Base-by-base conservation (phyloP, 2,329 filamentous ascomycete species). In the Fusarium bactridioides region DNA sequence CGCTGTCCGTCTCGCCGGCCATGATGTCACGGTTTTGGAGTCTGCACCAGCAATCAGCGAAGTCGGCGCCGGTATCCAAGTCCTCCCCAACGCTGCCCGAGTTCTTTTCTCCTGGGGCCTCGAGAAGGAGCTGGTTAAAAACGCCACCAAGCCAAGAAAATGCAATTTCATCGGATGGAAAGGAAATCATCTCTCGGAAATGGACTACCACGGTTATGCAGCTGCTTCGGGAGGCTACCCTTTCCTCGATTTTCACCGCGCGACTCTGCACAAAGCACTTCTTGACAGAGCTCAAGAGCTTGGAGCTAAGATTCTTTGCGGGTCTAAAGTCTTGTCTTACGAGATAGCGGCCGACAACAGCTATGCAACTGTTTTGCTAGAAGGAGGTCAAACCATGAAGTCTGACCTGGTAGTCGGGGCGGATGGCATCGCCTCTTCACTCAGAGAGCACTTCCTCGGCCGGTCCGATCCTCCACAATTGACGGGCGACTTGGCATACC, bases 401-500 rank as follows among this genome's bases (percentile, higher is more conserved):
- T 40, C 57, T 25, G 57, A 60, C n/a, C 18, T 61, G 10, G 58
- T 61, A 5, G 58, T 61, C 7, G 58, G 58, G 10, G 58, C 58
- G 10, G 58, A 61, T 31, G 58, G 58, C 2, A 61, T 61, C 21
- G 38, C 58, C 10, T 61, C 58, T 19, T 41, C 58, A 2, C 38
- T 61, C n/a, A 57, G 58, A 57, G 58, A 61, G 10, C 58, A 61
- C 16, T 61, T 61, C 16, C 58, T 61, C 21, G 58, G 50, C 13
- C 53, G 58, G 21, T 12, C 58, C 1, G 58, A 61, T 18, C 58
- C 58, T 41, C 58, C 58, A 7, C 58, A 61, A 15, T 38, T 76
- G 54, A 89, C 88, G 0, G 88, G 88, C 2, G 87, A 90, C 74
- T 77, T 89, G 35, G 87, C 87, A 4, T 90, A 89, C 76, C 84